Evolutionary conservation across 768 basidiomycete species (phyloP).

Genomic region (Crucibulum laeve): DNA sequence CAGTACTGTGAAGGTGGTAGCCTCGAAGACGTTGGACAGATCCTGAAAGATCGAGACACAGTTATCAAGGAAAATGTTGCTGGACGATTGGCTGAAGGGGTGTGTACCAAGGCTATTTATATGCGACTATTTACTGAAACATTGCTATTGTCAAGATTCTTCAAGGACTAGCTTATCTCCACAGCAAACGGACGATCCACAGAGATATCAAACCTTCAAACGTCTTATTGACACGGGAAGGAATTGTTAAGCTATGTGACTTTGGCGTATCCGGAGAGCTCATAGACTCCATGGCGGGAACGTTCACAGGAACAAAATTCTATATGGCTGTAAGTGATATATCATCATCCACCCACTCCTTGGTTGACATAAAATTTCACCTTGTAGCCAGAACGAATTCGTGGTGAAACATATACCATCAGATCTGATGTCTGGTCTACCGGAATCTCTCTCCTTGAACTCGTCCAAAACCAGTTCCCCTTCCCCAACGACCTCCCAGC

Average conservation of each 20-base stretch:
- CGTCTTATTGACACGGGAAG: constrained; percentile 84
- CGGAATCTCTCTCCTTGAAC: constrained; percentile 90
- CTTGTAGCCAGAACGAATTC: constrained; percentile 85
- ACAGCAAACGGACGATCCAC: constrained; percentile 89
- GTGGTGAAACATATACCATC: constrained; percentile 88
- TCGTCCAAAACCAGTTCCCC: constrained; percentile 92
- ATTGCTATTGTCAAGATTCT: constrained; percentile 50
- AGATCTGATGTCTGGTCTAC: constrained; percentile 98
- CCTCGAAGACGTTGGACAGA: constrained; percentile 83
- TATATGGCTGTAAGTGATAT: constrained; percentile 90
- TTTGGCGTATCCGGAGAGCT: constrained; percentile 99
- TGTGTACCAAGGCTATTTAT: constrained; percentile 29
- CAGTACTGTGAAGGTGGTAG: constrained; percentile 87
- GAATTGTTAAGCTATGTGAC: constrained; percentile 88
- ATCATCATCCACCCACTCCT: constrained; percentile 2
- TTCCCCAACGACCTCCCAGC: constrained; percentile 88
- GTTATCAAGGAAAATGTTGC: constrained; percentile 85
- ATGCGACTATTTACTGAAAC: not conserved
- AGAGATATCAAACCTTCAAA: constrained; percentile 95
- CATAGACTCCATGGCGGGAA: constrained; percentile 85
- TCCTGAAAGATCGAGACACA: constrained; percentile 72
- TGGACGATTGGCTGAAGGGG: constrained; percentile 91
- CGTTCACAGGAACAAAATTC: constrained; percentile 95
- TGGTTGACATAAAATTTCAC: constrained; percentile 8
- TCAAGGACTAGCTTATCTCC: constrained; percentile 91